phyloP scores from a whole-genome alignment of 2,329 filamentous ascomycete genomes.

The Proliferodiscus dingleyae region DNA sequence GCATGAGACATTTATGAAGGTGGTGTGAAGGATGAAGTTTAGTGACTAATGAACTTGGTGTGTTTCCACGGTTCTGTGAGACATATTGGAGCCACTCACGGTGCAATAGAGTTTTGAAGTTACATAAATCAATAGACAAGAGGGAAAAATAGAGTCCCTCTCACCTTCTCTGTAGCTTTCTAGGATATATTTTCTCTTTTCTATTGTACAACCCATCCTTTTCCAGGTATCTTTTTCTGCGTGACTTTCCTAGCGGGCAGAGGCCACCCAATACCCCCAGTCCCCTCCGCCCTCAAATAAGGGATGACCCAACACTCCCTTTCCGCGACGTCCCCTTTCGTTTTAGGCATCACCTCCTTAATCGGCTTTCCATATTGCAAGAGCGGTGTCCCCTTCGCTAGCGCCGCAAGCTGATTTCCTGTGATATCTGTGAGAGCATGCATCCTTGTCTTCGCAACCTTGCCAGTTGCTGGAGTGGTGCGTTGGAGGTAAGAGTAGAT shows the following conservation, averaged over 20 bases:
- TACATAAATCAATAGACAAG: too few relatives aligned
- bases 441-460: slow-evolving; percentile 76
- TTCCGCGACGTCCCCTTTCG: slow-evolving; percentile 40
- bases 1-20: background rate
- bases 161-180: background rate
- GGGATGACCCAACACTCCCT: slow-evolving; percentile 83
- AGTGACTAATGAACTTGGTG: too few relatives aligned
- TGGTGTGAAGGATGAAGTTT: too few relatives aligned
- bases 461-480: slow-evolving; percentile 42
- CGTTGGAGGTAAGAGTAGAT: slow-evolving; percentile 84
- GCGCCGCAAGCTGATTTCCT: slow-evolving; percentile 66
- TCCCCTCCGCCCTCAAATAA: slow-evolving; percentile 64
- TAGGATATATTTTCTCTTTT: background rate
- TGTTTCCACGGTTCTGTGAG: too few relatives aligned
- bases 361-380: slow-evolving; percentile 85
- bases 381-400: slow-evolving; percentile 82
- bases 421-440: slow-evolving; percentile 78
- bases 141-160: too few relatives aligned
- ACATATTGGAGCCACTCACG: too few relatives aligned
- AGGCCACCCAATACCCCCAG: slow-evolving; percentile 71
- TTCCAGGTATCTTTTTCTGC: slow-evolving; percentile 68
- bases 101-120: too few relatives aligned
- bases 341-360: slow-evolving; percentile 63
- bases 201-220: slow-evolving; percentile 60
- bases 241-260: slow-evolving; percentile 78